These are phyloP conservation scores for Leccinum rimulosum DNA, from an alignment of 768 basidiomycete species.

Conservation along the genomic window DNA sequence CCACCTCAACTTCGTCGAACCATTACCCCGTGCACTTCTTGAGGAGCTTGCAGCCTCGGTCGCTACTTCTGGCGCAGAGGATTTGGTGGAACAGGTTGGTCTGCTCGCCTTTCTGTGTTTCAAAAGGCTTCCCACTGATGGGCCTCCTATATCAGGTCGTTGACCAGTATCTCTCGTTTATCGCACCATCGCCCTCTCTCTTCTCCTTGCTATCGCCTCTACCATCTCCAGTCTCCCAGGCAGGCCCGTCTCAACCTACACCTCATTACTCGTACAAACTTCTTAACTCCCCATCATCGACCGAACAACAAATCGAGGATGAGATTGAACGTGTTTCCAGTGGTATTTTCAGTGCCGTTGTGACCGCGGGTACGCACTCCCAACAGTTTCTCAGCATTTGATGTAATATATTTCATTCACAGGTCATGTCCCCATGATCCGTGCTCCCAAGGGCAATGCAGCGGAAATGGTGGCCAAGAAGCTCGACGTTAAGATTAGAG, in stretches of 20 bases:
- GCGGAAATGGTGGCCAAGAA: slow-evolving; percentile 99
- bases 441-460: slow-evolving; percentile 92
- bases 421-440: slow-evolving; percentile 22
- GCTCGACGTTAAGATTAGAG: slow-evolving; percentile 87
- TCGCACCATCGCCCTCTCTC: slow-evolving; percentile 86
- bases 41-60: slow-evolving; percentile 92
- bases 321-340: slow-evolving; percentile 90
- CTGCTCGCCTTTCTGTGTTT: neutral
- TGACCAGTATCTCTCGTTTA: slow-evolving; percentile 97
- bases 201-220: slow-evolving; percentile 83
- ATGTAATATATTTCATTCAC: neutral
- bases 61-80: slow-evolving; percentile 78
- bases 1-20: slow-evolving; percentile 94
- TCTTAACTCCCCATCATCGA: slow-evolving; percentile 87
- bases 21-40: slow-evolving; percentile 80
- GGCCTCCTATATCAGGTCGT: slow-evolving; percentile 56
- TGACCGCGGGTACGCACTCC: slow-evolving; percentile 68
- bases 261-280: slow-evolving; percentile 72
- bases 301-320: slow-evolving; percentile 87
- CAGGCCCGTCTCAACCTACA: slow-evolving; percentile 35
- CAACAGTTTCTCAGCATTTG: neutral
- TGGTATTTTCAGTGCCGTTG: slow-evolving; percentile 89
- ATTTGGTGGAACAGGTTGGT: slow-evolving; percentile 73
- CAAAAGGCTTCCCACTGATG: neutral
- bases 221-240: slow-evolving; percentile 34